A percentile compares a stretch with the other conserved stretches of the same genome.
Conservation (phyloP, 2,329 filamentous ascomycete species). For the Ilyonectria destructans region DNA sequence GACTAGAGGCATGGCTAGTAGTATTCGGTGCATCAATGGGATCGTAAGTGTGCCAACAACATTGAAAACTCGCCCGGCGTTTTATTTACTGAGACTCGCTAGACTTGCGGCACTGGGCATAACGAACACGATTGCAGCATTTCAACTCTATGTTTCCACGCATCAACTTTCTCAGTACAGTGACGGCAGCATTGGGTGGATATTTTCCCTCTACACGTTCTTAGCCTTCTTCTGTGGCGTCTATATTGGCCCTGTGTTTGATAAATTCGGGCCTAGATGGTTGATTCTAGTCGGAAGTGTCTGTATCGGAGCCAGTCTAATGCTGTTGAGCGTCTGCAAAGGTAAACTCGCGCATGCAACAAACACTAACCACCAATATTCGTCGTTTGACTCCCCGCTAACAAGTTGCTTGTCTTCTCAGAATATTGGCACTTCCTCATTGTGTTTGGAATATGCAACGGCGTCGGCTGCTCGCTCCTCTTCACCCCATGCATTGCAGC, state of each 20-base stretch:
- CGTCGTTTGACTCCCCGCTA: too few relatives aligned
- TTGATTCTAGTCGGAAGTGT: conserved; percentile 62
- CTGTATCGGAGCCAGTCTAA: neutral
- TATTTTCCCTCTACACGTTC: conserved; percentile 79
- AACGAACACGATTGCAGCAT: conserved; percentile 75
- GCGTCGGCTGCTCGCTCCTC: conserved; percentile 26
- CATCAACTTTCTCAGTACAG: conserved; percentile 73
- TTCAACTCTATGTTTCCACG: conserved; percentile 75
- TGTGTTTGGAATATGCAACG: conserved; percentile 32
- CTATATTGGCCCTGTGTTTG: conserved; percentile 79
- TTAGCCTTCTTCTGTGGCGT: conserved; percentile 79
- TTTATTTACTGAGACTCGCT: too few relatives aligned
- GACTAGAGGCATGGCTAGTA: too few relatives aligned
- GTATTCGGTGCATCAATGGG: too few relatives aligned
- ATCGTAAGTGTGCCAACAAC: too few relatives aligned
- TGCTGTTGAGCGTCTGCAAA: conserved; percentile 14
- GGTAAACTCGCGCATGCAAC: neutral
- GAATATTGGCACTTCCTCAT: conserved; percentile 43
- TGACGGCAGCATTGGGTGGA: conserved; percentile 77
- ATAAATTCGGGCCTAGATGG: conserved; percentile 74
- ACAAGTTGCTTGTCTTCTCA: too few relatives aligned
- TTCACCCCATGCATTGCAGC: conserved; percentile 20
- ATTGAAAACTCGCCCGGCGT: too few relatives aligned
- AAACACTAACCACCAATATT: too few relatives aligned
- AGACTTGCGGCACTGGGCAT: conserved; percentile 5